Percentiles rank a stretch among this genome's conserved stretches.
Evolutionary conservation across 441 rosid genomes (phyloP).

Genomic region (Macaranga tanarius): DNA sequence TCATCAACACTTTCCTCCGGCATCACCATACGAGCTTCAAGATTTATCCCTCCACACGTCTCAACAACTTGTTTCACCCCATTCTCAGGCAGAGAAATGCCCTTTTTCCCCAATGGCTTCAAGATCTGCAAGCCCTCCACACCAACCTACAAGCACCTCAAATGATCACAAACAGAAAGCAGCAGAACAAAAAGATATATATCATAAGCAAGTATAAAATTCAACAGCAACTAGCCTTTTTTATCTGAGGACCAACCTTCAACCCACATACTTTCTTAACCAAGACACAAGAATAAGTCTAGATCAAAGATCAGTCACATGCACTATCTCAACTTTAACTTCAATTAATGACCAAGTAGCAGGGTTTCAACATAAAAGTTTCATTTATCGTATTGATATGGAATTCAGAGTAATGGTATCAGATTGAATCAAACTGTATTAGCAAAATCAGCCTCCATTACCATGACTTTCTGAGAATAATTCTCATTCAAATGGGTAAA

Average conservation of each 20-base stretch:
- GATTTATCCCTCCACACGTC: constrained; percentile 59
- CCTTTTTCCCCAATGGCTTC: constrained; percentile 64
- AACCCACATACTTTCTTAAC: neutral
- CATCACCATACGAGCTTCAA: constrained; percentile 68
- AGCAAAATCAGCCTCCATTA: too few species aligned
- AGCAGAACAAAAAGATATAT: constrained; percentile 1
- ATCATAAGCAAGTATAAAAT: neutral
- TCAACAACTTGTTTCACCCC: constrained; percentile 55
- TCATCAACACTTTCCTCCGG: constrained; percentile 47
- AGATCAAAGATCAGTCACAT: neutral
- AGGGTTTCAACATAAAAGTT: too few species aligned
- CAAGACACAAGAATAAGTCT: neutral
- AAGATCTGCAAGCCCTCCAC: constrained; percentile 77
- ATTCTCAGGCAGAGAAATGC: constrained; percentile 40
- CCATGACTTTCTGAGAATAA: too few species aligned
- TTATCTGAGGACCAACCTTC: neutral
- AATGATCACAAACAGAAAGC: constrained; percentile 22
- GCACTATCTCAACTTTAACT: neutral
- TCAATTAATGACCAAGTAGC: neutral
- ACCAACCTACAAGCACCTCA: constrained; percentile 53
- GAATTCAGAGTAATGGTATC: too few species aligned
- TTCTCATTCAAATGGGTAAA: too few species aligned
- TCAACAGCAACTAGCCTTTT: neutral
- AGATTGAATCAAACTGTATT: too few species aligned
- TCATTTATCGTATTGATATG: too few species aligned